Percentiles rank a stretch among this genome's conserved stretches.
Evolutionary conservation across 2,329 filamentous ascomycete species (phyloP).

Genomic region (Ceratocystis albifundus): DNA sequence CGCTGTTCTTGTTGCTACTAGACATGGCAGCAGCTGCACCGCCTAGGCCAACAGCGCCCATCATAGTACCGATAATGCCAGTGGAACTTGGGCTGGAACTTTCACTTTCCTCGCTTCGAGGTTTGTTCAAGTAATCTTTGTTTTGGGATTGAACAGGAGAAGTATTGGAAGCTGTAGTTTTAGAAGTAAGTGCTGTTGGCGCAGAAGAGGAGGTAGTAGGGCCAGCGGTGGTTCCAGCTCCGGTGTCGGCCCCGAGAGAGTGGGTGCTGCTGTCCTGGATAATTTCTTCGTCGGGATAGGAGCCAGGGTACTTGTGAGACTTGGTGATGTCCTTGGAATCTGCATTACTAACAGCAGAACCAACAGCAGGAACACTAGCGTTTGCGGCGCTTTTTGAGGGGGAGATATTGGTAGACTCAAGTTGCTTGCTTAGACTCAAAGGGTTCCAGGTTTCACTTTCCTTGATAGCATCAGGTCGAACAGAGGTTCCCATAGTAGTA

Average conservation of each 20-base stretch:
- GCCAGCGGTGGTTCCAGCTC: background rate
- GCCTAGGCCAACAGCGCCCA: constrained; percentile 20
- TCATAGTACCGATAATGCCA: constrained; percentile 18
- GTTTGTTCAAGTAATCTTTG: background rate
- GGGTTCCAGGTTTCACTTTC: constrained; percentile 16
- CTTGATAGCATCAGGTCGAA: background rate
- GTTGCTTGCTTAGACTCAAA: constrained; percentile 12
- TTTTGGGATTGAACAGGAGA: background rate
- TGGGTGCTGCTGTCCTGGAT: background rate
- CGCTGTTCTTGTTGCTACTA: constrained; percentile 8
- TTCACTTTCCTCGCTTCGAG: constrained; percentile 3
- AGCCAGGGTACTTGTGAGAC: constrained; percentile 15
- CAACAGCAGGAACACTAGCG: background rate
- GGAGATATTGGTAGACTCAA: background rate
- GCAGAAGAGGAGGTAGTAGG: background rate
- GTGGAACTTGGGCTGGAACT: background rate
- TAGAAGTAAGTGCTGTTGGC: constrained; percentile 3
- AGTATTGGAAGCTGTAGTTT: background rate
- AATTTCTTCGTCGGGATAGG: constrained; percentile 13
- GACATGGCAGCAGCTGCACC: constrained; percentile 18
- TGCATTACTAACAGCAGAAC: background rate
- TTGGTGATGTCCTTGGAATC: background rate
- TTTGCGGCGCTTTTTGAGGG: background rate
- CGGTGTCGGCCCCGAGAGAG: no score
- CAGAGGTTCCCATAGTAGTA: background rate